Base-by-base conservation (phyloP, 2,329 filamentous ascomycete genomes). In the Venturiaceae sp. region DNA sequence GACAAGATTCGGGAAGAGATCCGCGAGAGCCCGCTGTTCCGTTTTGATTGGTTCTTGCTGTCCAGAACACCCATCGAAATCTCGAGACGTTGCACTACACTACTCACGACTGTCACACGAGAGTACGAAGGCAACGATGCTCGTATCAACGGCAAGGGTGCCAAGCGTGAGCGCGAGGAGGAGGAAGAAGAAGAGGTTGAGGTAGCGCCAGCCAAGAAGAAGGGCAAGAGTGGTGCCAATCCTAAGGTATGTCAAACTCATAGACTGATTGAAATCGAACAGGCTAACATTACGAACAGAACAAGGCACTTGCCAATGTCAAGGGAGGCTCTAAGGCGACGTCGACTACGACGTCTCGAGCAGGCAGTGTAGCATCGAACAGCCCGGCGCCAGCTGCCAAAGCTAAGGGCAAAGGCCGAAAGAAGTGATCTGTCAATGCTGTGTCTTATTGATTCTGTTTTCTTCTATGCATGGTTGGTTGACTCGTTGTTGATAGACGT, bases 21-120 rank as follows among this genome's bases (percentile, higher is more conserved):
- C 64, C 87, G 92, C 34, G 91, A 96, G 64, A 92, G 87, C 59
- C 92, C 94, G 9, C 78, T 99, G 3, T 99, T 99, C 81, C 85
- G 94, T 39, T 99, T 99, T 67, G 94, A 99, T 71, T 99, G 95
- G 95, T 99, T 99, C 77, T 96, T 99, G 79, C 81, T 99, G 41
- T 95, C 90, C 71, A 84, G 94, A 50, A 99, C 92, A 3, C 90
- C 94, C 0, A 86, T 92, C 54, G 94, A 99, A 74, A 87, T 99
- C 65, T 88, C 90, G 62, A 86, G 94, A 66, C 84, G 95, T 56
- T 97, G 94, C 75, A 95, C 89, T 33, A 99, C 95, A 1, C 81
- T 99, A 56, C 83, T 99, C 63, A 95, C 92, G 36, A 95, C 94
- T 0, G 90, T 99, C 53, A 88, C 94, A 56, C 88, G 94, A 72